Evolutionary conservation across 805 yeast genomes (phyloP).

Genomic region (Metschnikowia noctiluminum): DNA sequence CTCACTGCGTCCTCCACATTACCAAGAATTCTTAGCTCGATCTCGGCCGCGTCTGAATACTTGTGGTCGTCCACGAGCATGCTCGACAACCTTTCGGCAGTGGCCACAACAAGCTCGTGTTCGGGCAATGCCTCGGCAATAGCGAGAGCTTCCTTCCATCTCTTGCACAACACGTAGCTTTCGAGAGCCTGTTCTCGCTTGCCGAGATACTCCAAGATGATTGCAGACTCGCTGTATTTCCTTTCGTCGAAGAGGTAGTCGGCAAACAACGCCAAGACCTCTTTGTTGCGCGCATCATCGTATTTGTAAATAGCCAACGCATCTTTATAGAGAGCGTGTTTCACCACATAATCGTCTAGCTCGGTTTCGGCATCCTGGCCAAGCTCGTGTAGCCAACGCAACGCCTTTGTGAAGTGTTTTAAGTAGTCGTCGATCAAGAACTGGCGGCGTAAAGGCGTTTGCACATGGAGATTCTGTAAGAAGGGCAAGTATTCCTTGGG

Average conservation of each 20-base stretch:
- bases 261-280: slow-evolving; percentile 62
- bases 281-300: slow-evolving; percentile 50
- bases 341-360: slow-evolving; percentile 62
- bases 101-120: slow-evolving; percentile 34
- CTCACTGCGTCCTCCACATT: slow-evolving; percentile 61
- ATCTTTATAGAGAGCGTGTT: slow-evolving; percentile 63
- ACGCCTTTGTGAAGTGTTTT: slow-evolving; percentile 64
- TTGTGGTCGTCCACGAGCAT: slow-evolving; percentile 64
- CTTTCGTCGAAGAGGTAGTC: slow-evolving; percentile 52
- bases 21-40: slow-evolving; percentile 59
- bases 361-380: slow-evolving; percentile 44
- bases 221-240: slow-evolving; percentile 70
- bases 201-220: slow-evolving; percentile 68
- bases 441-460: slow-evolving; percentile 60
- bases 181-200: slow-evolving; percentile 60
- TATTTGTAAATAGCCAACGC: slow-evolving; percentile 66
- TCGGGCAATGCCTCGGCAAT: slow-evolving; percentile 40
- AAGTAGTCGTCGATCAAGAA: slow-evolving; percentile 79
- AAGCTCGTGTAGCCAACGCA: slow-evolving; percentile 57
- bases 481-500: slow-evolving; percentile 97
- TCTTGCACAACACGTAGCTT: slow-evolving; percentile 63
- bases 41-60: slow-evolving; percentile 77
- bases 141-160: slow-evolving; percentile 83
- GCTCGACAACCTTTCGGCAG: slow-evolving; percentile 59
- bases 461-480: slow-evolving; percentile 71